Base-by-base conservation (phyloP, 768 basidiomycete genomes). In the Saitozyma sp. region DNA sequence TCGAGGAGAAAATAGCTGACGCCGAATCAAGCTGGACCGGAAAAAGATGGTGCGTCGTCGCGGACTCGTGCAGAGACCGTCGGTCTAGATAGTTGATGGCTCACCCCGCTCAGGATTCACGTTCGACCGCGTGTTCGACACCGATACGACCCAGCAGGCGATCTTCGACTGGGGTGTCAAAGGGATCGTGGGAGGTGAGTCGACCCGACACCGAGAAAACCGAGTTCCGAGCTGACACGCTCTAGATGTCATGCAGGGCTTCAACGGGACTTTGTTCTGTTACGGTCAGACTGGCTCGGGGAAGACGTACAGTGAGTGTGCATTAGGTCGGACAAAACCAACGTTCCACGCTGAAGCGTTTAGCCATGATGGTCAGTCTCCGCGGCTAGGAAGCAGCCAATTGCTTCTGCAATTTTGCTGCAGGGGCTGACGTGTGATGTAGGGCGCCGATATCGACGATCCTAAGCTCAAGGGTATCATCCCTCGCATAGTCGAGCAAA, bases 111-210 rank as follows among this genome's bases (percentile, higher is more conserved):
- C 61, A 70, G 76, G 95, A 37, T 99, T 99, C 82, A 93, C 92
- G 42, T 95, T 97, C 74, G 96, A 99, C 80, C 85, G 94, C 66
- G 92, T 95, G 19, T 99, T 99, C 79, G 89, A 92, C 59, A 92
- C 94, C 84, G 86, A 84, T 46, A 91, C 94, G 50, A 85, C 87
- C 79, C 96, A 99, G 79, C 82, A 86, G 58, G 92, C 97, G 80
- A 92, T 99, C 52, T 99, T 97, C 78, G 94, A 98, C 80, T 99
- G 96, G 79, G 96, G 96, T 57, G 91, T 99, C 46, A 95, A 93
- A 80, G 95, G 93, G 65, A 95, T 94, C 73, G 93, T 96, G 29
- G 90, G 89, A 85, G 92, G 91, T 92, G 29, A 54, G 75, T 58
- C 13, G 8, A 0, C 43, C 7, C 16, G 19, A 48, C 46, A 48